Evolutionary conservation across 441 rosid genomes (phyloP).

Genomic region (Corymbia calophylla): DNA sequence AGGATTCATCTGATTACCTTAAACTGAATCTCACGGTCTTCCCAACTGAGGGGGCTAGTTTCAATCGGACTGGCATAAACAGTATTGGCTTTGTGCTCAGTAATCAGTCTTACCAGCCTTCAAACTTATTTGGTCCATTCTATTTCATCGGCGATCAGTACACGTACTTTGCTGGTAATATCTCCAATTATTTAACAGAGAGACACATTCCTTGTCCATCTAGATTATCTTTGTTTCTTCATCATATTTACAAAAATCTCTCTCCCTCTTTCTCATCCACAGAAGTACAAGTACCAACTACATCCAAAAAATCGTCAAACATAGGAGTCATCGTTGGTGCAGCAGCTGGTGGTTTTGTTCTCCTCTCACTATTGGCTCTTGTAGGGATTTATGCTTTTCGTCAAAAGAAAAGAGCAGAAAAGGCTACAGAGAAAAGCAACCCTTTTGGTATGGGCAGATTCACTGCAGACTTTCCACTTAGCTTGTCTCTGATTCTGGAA

Average conservation of each 20-base stretch:
- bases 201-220: background rate
- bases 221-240: background rate
- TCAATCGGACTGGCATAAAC: conserved; percentile 22
- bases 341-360: conserved; percentile 34
- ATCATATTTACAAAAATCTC: background rate
- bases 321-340: conserved; percentile 51
- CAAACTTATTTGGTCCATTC: conserved; percentile 46
- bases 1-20: conserved; percentile 23
- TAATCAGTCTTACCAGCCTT: conserved; percentile 56
- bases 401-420: conserved; percentile 65
- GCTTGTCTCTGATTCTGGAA: background rate
- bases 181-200: background rate
- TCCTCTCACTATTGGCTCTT: conserved; percentile 36
- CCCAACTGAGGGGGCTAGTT: conserved; percentile 32
- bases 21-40: conserved; percentile 35
- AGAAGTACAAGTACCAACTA: background rate
- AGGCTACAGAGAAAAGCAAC: conserved; percentile 40
- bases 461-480: background rate
- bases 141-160: conserved; percentile 20
- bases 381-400: conserved; percentile 59
- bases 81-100: conserved; percentile 33
- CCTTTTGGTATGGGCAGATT: conserved; percentile 50
- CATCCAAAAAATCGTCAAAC: conserved; percentile 26
- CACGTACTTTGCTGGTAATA: conserved; percentile 27
- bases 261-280: background rate